Base-by-base conservation (phyloP, 768 basidiomycete species). In the Tricholoma hemisulphureum region DNA sequence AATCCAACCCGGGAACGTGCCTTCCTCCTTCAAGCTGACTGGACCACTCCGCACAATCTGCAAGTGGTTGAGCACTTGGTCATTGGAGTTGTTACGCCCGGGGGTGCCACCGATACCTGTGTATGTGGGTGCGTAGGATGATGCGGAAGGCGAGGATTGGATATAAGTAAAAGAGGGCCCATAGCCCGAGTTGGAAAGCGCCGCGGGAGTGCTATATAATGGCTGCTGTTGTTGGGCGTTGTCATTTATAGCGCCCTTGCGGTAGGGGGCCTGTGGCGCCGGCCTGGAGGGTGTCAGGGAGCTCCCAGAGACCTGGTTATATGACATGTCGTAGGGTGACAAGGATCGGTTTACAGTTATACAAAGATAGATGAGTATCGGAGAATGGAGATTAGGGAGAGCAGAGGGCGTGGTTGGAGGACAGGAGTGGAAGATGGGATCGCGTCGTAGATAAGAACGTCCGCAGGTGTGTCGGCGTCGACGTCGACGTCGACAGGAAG, bases 21-120 rank as follows among this genome's bases (percentile, higher is more conserved):
- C 91, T 51, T 97, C 95, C 71, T 99, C 96, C 79, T 98, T 98
- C 66, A 96, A 79, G 70, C 82, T 88, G 45, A 91, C 93, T 41
- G 75, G 75, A n/a, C 91, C 96, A 55, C 75, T 76, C 43, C 92
- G 77, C 46, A 94, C 75, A 52, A 89, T 70, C 49, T 84, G 80
- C 2, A 77, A 68, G 55, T 72, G 74, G 20, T 60, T 58, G n/a
- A 67, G 55, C 16, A 73, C 70, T 13, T 75, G 73, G 21, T 65
- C 58, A 37, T 72, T 75, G 26, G n/a, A 49, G 55, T 85, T 80
- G 71, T 83, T 82, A 26, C 91, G 90, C 1, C 88, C 87, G 37
- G 91, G 91, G 1, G 89, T 88, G 45, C 84, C 91, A 50, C 91
- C 91, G 60, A 93, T 93, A 55, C 91, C 90, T 6, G 87, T 82